Base-by-base conservation (phyloP, 352 stramenopile species). In the Elongisporangium undulatum region DNA sequence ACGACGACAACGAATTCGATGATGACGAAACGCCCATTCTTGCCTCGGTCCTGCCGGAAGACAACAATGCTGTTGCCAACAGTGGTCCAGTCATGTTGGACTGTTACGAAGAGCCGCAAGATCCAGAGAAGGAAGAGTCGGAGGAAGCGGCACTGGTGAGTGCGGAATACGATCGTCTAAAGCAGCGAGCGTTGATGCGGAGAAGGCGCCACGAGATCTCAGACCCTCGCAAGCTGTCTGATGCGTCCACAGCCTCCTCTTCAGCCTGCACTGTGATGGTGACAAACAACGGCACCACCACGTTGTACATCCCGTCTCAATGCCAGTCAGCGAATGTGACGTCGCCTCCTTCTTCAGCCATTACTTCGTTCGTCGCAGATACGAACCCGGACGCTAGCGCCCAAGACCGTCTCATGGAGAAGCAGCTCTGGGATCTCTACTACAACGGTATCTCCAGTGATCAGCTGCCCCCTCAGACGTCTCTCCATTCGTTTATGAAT, bases 341-440 rank as follows among this genome's bases (percentile, higher is more conserved):
- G 21, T 51, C 61, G 20, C 48, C 64, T 39, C 15, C 13, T 15
- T 13, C 49, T 20, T 56, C 24, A 53, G 38, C 50, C 57, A 49
- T 55, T 50, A 20, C 51, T 45, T 45, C 34, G 34, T 65, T 29
- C 17, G 56, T 56, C 51, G 61, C 62, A 48, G 16, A 50, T 9
- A 58, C 52, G 2, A 50, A 48, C 0, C 38, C 9, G 34, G 15
- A 17, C 16, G 54, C 4, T 51, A 72, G 4, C 24, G 6, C 16
- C 12, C 62, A 74, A 5, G 75, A 85, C 13, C 62, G 69, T 23
- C 49, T 72, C 20, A 71, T 86, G 58, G 77, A 89, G 51, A 79
- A 87, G 22, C 76, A 89, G 53, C 66, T 89, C 15, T 73, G 67
- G 61, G 70, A 89, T 34, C 62, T 89, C 54, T 89, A 79, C 49